Evolutionary conservation across 495 filamentous ascomycete genomes (phyloP), one percentile per base, ranked within the genome.

Genomic region (Annulohypoxylon bovei): DNA sequence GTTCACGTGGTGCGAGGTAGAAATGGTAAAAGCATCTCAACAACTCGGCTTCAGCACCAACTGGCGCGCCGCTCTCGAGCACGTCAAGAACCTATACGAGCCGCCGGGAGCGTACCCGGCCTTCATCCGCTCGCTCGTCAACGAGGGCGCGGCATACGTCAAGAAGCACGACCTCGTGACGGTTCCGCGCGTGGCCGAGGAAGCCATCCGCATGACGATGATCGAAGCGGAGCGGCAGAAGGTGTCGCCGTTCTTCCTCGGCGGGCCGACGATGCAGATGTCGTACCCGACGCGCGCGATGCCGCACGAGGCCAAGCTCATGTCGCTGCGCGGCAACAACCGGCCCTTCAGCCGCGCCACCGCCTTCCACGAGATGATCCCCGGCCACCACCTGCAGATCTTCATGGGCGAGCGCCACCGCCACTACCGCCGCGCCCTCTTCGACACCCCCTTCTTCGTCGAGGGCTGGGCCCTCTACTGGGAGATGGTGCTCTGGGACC

Each of bases 381-480:
- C 85, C 0, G 84, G 84, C 14, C 84, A 87, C 68, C 84, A 84
- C 55, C 73, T 87, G 30, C 85, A 87, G 61, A 64, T 81, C 39
- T 79, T 81, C 65, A 72, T 81, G 44, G 79, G 78, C 18, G 76
- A 76, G 9, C 80, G 84, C 9, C 70, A 80, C 58, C 76, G 67
- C 53, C 78, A 82, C 4, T 83, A 87, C 70, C 81, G 84, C 11
- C 65, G 70, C 18, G 63, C 69, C 18, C 59, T 86, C 1, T 86
- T 86, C 67, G 75, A 78, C 46, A 87, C 83, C 0, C 84, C 83
- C 1, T 87, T 87, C 67, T 86, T 76, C 76, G 80, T 85, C 22
- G 85, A 87, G 75, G 85, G 84, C 37, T 86, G 84, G 84, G 80
- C 83, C 3, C 74, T 86, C 39, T 87, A 87, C 66, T 86, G 83